Evolutionary conservation across 306 rosid genomes (phyloP), one percentile per base, ranked within the genome.

Genomic region (Quercus dentata): DNA sequence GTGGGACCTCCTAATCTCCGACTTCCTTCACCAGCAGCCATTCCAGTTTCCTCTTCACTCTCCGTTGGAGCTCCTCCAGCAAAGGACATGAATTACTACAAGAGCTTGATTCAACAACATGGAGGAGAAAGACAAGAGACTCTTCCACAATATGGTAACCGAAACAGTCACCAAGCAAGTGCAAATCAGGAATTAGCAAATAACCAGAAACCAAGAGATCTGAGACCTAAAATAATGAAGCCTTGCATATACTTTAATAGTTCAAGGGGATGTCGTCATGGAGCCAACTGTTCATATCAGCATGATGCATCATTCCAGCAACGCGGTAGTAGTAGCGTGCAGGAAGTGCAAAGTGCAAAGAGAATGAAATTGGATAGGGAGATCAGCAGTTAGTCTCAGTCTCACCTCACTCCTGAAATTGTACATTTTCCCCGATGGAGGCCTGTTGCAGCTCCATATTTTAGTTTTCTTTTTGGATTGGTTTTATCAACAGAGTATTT

Each of bases 21-120:
- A 78, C 83, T 56, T 78, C 84, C 91, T 72, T 74, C 70, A 15
- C 77, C 83, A 67, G 74, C 64, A 21, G 68, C 41, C 25, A 64
- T 79, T 76, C 76, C 92, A 52, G 69, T 79, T 79, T 81, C 93
- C 38, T 78, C 91, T 35, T 55, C 71, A 3, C 49, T 78, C 55
- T 41, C 89, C 51, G 63, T 74, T 46, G 91, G 82, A 71, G 86
- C 79, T 63, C 89, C 94, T 30, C 83, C 85, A 5, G 74, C 88
- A 30, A 92, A 81, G 89, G 97, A 95, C 79, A 82, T 74, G 17
- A 92, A 75, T 83, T 95, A 95, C 68, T 95, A 91, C 77, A 95
- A 95, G 88, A 93, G 89, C 88, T 86, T 92, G 84, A 95, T 95
- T 86, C 99, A 95, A 76, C 98, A 91, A 74, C 98, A 95, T 59